phyloP scores from a whole-genome alignment of 805 yeast species.

The Yamadazyma kitorensis region DNA sequence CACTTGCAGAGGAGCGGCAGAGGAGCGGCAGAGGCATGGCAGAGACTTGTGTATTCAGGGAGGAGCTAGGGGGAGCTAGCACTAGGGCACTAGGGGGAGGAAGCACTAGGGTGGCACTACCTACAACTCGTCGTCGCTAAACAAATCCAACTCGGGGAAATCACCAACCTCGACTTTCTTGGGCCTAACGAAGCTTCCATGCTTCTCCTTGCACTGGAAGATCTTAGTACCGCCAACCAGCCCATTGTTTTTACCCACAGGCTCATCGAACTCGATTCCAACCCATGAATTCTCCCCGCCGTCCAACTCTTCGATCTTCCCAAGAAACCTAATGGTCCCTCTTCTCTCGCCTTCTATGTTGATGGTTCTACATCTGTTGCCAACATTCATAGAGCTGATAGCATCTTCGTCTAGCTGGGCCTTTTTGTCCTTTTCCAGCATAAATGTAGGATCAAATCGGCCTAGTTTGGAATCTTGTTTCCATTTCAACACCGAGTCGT shows the following conservation, averaged over 20 bases:
- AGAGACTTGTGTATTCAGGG: no score
- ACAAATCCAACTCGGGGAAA: slow-evolving; percentile 48
- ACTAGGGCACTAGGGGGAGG: no score
- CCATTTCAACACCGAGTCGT: slow-evolving; percentile 73
- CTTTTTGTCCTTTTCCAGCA: slow-evolving; percentile 23
- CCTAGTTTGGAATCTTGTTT: slow-evolving; percentile 69
- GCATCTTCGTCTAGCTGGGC: slow-evolving; percentile 28
- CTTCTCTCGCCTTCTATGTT: slow-evolving; percentile 51
- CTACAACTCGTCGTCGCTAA: slow-evolving; percentile 26
- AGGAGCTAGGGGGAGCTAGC: no score
- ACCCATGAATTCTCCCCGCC: slow-evolving; percentile 58
- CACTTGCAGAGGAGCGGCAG: no score
- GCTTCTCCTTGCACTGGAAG: slow-evolving; percentile 54
- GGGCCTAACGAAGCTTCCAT: slow-evolving; percentile 82
- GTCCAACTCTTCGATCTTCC: slow-evolving; percentile 61
- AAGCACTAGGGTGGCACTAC: no score
- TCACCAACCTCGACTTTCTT: slow-evolving; percentile 66
- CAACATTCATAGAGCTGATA: slow-evolving; percentile 36
- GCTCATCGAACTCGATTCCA: slow-evolving; percentile 83
- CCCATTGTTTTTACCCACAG: slow-evolving; percentile 87
- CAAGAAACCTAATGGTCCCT: slow-evolving; percentile 72
- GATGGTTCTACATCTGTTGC: slow-evolving; percentile 53
- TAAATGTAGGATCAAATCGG: slow-evolving; percentile 58
- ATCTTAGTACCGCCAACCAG: slow-evolving; percentile 56
- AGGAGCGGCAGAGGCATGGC: no score